Evolutionary conservation across 495 filamentous ascomycete species (phyloP), one percentile per base, ranked within the genome.

Genomic region (Margaritispora aquatica): DNA sequence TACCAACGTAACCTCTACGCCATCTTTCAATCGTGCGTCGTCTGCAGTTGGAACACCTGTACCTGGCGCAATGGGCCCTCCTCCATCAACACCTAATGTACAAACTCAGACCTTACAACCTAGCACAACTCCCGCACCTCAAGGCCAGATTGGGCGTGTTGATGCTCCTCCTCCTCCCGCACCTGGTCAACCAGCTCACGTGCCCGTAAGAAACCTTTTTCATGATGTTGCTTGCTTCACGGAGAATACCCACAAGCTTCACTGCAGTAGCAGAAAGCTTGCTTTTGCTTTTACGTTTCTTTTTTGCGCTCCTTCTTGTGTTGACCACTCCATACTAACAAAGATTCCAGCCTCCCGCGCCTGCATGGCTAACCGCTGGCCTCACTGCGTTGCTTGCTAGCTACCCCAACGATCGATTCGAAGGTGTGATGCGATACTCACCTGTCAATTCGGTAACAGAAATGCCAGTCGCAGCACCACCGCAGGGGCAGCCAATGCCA

Each of bases 341-440:
- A 2, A 22, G 36, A 54, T n/a, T 54, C 65, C 71, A 92, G 87
- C 87, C 88, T 62, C 83, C 88, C 44, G 83, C 91, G 21, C 92
- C 94, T 20, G 73, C 74, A 51, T 97, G 94, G 94, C 88, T 98
- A 57, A 74, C 68, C 41, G 63, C 73, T 10, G 84, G 87, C 48
- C 81, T 96, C 34, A 69, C 75, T 34, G 72, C 79, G 26, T 80
- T 97, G 26, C 80, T 81, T 48, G 69, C 69, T 51, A 68, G 70
- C 8, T 88, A 96, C 66, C 86, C 87, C 13, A 79, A 85, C 58
- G 90, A 97, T 68, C 74, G 74, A 10, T 96, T 96, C 68, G 91
- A 96, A 72, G 86, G 81, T 58, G 75, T 84, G 22, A 98, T 97
- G 92, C 87, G 90, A 31, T 88, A 92, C 74, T 87, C 80, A 51